phyloP scores from a whole-genome alignment of 306 rosid genomes.

The Lathyrus oleraceus region DNA sequence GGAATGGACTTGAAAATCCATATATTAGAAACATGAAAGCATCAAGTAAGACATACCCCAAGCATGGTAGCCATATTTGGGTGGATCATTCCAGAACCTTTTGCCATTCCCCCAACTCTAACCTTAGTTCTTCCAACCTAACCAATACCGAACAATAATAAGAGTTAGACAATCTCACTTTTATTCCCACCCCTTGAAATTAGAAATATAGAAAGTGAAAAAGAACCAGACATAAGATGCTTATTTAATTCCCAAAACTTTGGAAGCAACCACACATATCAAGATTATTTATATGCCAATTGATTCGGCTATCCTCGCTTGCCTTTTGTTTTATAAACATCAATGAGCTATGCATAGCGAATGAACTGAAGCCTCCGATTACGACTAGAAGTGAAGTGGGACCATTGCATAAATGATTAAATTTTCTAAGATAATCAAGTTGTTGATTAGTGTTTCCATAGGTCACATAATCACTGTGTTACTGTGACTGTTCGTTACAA shows the following conservation, averaged over 20 bases:
- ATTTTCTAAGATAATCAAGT: conserved; percentile 17
- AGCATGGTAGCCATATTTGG: conserved; percentile 99
- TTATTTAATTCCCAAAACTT: conserved; percentile 20
- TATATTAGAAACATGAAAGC: conserved; percentile 29
- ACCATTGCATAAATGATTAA: conserved; percentile 14
- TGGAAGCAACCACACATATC: conserved; percentile 11
- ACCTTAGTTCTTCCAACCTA: conserved; percentile 76
- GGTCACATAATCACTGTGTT: conserved; percentile 5
- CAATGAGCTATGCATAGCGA: background rate
- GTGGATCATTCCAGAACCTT: conserved; percentile 99
- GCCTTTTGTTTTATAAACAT: background rate
- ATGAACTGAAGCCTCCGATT: conserved; percentile 7
- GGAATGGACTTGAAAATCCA: conserved; percentile 21
- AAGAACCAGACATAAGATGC: conserved; percentile 17
- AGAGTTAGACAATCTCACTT: conserved; percentile 18
- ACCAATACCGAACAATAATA: conserved; percentile 33
- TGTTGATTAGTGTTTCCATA: conserved; percentile 18
- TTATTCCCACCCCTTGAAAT: conserved; percentile 7
- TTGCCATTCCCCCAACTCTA: conserved; percentile 93
- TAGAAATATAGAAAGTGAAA: background rate
- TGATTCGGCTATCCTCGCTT: conserved; percentile 2
- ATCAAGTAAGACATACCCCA: conserved; percentile 61
- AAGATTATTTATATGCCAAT: background rate
- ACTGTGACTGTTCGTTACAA: conserved; percentile 16
- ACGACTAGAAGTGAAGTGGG: background rate